Percentiles rank a stretch among this genome's conserved stretches.
Conservation (phyloP, 2,329 filamentous ascomycete genomes). For the Fonsecaea nubica region DNA sequence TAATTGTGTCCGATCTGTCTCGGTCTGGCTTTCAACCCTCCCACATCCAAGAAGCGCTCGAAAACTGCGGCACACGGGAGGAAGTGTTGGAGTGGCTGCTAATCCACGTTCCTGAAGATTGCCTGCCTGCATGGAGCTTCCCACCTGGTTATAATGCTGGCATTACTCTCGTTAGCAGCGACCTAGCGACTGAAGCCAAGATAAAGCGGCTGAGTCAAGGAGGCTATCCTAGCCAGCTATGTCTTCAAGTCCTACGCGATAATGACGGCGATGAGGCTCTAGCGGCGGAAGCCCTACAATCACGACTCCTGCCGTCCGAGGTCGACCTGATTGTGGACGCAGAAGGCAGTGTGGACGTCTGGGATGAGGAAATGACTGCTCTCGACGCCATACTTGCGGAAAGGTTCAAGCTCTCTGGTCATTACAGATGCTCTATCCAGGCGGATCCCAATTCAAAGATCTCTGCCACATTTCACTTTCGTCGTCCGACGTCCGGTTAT, state of each 20-base stretch:
- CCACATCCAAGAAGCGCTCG: constrained; percentile 86
- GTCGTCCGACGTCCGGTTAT: constrained; percentile 72
- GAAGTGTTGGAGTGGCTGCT: constrained; percentile 95
- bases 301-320: constrained; percentile 57
- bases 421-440: constrained; percentile 72
- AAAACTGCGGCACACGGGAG: constrained; percentile 86
- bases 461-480: constrained; percentile 63
- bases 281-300: constrained; percentile 81
- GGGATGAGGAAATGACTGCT: constrained; percentile 84
- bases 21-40: constrained; percentile 86
- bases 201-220: constrained; percentile 81
- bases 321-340: neutral
- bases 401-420: constrained; percentile 66
- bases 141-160: constrained; percentile 92
- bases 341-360: constrained; percentile 60
- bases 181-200: constrained; percentile 79
- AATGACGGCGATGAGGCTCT: constrained; percentile 73
- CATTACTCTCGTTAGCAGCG: constrained; percentile 80
- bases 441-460: constrained; percentile 54
- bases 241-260: constrained; percentile 75
- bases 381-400: constrained; percentile 87
- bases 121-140: constrained; percentile 88
- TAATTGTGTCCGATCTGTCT: constrained; percentile 74
- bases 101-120: constrained; percentile 95
- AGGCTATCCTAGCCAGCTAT: constrained; percentile 86